Base-by-base conservation (phyloP, 2,329 filamentous ascomycete genomes). In the Sporothrix schenckii region DNA sequence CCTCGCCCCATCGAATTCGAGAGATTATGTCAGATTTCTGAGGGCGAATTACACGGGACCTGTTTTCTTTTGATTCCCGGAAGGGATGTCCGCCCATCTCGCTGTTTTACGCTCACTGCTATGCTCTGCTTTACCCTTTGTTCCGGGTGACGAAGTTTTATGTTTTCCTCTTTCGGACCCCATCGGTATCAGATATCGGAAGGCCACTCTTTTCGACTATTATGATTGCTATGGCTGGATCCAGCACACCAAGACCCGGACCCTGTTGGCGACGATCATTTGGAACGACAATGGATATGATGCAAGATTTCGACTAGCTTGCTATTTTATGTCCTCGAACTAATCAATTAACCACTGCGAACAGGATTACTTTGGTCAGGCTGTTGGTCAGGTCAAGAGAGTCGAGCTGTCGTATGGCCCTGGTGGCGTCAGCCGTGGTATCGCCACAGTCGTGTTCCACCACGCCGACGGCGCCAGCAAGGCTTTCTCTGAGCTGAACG, bases 301-400 rank as follows among this genome's bases (percentile, higher is more conserved):
- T 75, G 80, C 34, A 60, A 66, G 61, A 66, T 14, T n/a, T 70
- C 77, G 76, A 78, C 63, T 47, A 77, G 75, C 74, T 79, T 82
- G 79, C 77, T 80, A 80, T 82, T 84, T 78, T 91, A 89, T 84
- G 77, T 91, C 89, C 50, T 84, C 69, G 73, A 72, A 74, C 68
- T 73, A 72, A 92, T 91, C 93, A 88, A 93, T 89, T 81, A 83
- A 80, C 78, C 78, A 80, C 81, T 82, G 81, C 81, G 81, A 83
- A 82, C 93, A 99, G 95, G 95, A 99, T 84, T 99, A 98, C 83
- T 98, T 99, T 81, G 83, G 86, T 78, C 91, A 92, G 79, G 91
- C 92, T 77, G 89, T 97, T 80, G 94, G 94, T 76, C 88, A 91
- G 74, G 92, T 98, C 82, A 97, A 96, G 87, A 91, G 88, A 81